phyloP scores from a whole-genome alignment of 257 asterid genomes.

The Sherardia arvensis region DNA sequence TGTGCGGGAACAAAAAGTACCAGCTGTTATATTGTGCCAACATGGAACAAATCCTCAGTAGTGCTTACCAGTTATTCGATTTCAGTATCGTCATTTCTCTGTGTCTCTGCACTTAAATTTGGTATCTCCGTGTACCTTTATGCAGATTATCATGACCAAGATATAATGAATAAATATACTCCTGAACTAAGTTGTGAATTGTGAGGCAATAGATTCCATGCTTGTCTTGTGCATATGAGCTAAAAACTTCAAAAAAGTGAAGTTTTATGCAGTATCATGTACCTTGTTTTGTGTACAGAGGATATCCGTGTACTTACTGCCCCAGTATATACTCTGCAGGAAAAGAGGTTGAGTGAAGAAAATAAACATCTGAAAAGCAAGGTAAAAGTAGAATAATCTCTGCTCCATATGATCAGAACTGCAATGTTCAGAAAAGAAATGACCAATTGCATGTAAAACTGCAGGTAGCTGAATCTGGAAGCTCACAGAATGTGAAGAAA shows the following conservation, averaged over 20 bases:
- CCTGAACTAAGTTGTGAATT: neutral
- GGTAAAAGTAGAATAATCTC: constrained; percentile 15
- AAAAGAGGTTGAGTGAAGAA: constrained; percentile 35
- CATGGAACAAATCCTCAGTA: neutral
- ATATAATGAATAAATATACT: neutral
- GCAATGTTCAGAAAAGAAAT: neutral
- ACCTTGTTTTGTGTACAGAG: neutral
- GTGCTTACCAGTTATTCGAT: neutral
- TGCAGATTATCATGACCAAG: neutral
- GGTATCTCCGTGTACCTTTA: neutral
- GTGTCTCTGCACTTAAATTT: neutral
- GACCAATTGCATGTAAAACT: neutral
- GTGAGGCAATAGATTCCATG: neutral
- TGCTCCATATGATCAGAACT: neutral
- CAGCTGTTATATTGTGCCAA: neutral
- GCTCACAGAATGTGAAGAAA: neutral
- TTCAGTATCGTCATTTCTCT: neutral
- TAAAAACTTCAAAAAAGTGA: neutral
- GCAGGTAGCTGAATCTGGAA: constrained; percentile 6
- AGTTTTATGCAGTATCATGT: neutral
- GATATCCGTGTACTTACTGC: neutral
- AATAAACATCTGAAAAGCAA: constrained; percentile 31
- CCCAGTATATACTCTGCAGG: constrained; percentile 22
- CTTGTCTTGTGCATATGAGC: neutral
- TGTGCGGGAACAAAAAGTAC: neutral